Evolutionary conservation across 768 basidiomycete species (phyloP), one percentile per base, ranked within the genome.

Genomic region (Heimioporus sp.): DNA sequence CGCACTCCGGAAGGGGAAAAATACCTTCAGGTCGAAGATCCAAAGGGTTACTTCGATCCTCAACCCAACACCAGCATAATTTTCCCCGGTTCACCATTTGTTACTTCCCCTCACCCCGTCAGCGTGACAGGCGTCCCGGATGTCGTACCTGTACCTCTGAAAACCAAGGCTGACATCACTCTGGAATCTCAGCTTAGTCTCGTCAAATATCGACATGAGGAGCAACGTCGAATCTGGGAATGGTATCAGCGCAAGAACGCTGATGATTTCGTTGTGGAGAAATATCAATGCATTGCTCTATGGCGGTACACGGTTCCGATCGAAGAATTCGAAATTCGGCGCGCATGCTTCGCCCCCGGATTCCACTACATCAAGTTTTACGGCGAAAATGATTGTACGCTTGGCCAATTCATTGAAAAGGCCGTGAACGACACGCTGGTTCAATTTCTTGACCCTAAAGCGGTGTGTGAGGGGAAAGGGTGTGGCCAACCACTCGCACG

Each of bases 401-500:
- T 99, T 13, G 93, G 95, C 0, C 91, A 95, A 65, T 98, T 87
- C 73, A 87, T 99, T 55, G 93, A 97, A 62, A 83, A 82, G 43
- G 79, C 85, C 0, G 84, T 90, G 39, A 75, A 74, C 45, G 85
- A 89, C 44, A 83, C 83, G 0, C 68, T 90, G 21, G 77, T 77
- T 16, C 85, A 87, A 51, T 85, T 84, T 65, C 67, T 86, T 51
- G 86, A 90, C 62, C 81, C 86, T 31, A 88, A 79, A 71, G 85
- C 88, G 3, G 74, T 87, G 34, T 98, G 96, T 62, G 77, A 81
- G 0, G 87, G 86, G 34, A 95, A 93, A 66, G 83, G 83, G 3
- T 98, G 97, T 60, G 83, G 87, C 41, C 84, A 92, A 55, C 83
- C 89, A 15, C 73, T 88, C 41, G 80, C 86, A 11, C 82, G 85